A percentile compares a stretch with the other conserved stretches of the same genome.
These are phyloP conservation scores for Themeda triandra DNA, from an alignment of 176 grass and related monocot species.

Conservation along the genomic window DNA sequence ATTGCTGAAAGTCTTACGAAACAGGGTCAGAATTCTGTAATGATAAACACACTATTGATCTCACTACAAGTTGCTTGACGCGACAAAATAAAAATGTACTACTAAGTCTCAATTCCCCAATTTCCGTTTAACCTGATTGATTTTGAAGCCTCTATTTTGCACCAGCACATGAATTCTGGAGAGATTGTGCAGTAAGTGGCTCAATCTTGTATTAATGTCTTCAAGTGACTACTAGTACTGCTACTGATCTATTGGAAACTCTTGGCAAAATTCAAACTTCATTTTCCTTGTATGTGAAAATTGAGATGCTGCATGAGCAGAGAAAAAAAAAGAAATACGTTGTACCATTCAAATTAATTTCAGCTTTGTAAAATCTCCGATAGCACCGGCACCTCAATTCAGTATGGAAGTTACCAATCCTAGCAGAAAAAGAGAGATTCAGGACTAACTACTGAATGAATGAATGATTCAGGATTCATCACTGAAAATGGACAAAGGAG, in stretches of 20 bases:
- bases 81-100: background rate
- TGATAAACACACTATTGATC: background rate
- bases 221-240: too few species aligned
- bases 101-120: background rate
- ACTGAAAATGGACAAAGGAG: background rate
- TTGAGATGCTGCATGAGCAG: background rate
- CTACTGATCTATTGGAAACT: too few species aligned
- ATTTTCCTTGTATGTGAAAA: background rate
- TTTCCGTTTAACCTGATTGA: background rate
- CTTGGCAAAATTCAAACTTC: background rate
- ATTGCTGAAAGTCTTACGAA: background rate
- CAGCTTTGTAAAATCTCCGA: background rate
- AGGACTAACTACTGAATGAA: background rate
- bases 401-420: background rate
- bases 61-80: background rate
- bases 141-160: background rate
- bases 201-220: background rate
- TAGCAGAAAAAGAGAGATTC: background rate
- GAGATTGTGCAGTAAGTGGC: background rate
- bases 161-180: background rate
- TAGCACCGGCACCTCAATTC: background rate
- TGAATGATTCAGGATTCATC: background rate
- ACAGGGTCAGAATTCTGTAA: background rate
- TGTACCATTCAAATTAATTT: background rate
- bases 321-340: background rate